Evolutionary conservation across 208 protist species (phyloP).

Genomic region (Chromosphaera perkinsii): DNA sequence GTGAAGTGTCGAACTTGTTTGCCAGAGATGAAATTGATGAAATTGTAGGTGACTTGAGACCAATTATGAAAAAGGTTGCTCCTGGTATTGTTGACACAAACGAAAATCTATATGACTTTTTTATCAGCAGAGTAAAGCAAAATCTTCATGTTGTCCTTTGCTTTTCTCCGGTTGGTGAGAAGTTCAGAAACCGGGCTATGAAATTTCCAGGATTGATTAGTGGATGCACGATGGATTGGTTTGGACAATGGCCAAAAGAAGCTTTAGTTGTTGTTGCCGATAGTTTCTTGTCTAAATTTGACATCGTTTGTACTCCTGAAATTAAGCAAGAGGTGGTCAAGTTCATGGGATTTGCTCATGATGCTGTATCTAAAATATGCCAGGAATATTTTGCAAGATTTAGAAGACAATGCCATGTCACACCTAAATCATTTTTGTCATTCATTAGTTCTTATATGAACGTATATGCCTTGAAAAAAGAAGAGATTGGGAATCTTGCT

Average conservation of each 20-base stretch:
- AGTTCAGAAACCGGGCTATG: slow-evolving; percentile 80
- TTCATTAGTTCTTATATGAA: slow-evolving; percentile 85
- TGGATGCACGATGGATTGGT: slow-evolving; percentile 98
- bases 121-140: slow-evolving; percentile 79
- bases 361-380: slow-evolving; percentile 68
- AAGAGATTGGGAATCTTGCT: slow-evolving; percentile 83
- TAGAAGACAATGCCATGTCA: slow-evolving; percentile 81
- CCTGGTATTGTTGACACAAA: slow-evolving; percentile 59
- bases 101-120: slow-evolving; percentile 90
- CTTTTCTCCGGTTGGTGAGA: slow-evolving; percentile 88
- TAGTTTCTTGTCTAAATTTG: slow-evolving; percentile 75
- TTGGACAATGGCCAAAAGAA: slow-evolving; percentile 90
- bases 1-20: slow-evolving; percentile 95
- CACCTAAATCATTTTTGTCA: slow-evolving; percentile 94
- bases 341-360: slow-evolving; percentile 39
- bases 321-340: slow-evolving; percentile 70
- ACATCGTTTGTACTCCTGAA: slow-evolving; percentile 68
- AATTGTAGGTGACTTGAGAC: slow-evolving; percentile 75
- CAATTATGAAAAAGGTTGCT: slow-evolving; percentile 50
- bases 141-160: slow-evolving; percentile 99
- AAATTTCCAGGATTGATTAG: slow-evolving; percentile 94
- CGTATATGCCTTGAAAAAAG: slow-evolving; percentile 82
- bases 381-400: slow-evolving; percentile 63
- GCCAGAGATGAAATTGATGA: slow-evolving; percentile 89
- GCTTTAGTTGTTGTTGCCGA: slow-evolving; percentile 56